Base-by-base conservation (phyloP, 495 filamentous ascomycete genomes). In the Delitschia confertaspora region DNA sequence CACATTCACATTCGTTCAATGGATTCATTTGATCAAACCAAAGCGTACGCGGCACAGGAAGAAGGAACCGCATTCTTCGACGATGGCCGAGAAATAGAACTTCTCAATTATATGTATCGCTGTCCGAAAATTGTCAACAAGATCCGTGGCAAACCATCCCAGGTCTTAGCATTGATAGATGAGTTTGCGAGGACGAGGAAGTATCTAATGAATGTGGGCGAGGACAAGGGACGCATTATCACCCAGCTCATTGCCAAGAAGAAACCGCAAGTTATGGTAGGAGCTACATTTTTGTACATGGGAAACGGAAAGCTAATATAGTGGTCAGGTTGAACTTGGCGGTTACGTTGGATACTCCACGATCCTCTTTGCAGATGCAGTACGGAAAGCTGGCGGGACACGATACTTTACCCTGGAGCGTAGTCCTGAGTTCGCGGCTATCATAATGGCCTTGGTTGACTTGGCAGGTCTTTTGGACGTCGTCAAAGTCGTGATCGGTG, bases 311-410 rank as follows among this genome's bases (percentile, higher is more conserved):
- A 11, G 11, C n/a, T 13, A 11, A 13, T 22, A 2, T 11, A 17
- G 7, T 18, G n/a, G 14, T 18, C 38, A 65, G 62, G 60, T 91
- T 34, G 85, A 93, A 59, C 72, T 89, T 3, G 85, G 85, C 29
- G 80, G 82, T 34, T 93, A 88, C 62, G 67, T 87, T 22, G 85
- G 85, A 31, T 91, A 88, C 65, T 85, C 81, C 0, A 76, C 78
- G 30, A 76, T 87, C 37, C 65, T 83, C 4, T 86, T 86, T 51
- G 80, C 73, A 21, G 69, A 74, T 9, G 74, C 79, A 2, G 58
- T 83, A 2, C 69, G 70, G 22, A 63, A 70, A 13, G 69, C 69
- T 14, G 76, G 78, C 13, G 78, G 80, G 4, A 65, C 70, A 51
- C 60, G 64, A 21, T 86, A 83, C 56, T 76, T 70, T 51, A 80